Base-by-base conservation (phyloP, 2,329 filamentous ascomycete genomes). In the Mollisia scopiformis region DNA sequence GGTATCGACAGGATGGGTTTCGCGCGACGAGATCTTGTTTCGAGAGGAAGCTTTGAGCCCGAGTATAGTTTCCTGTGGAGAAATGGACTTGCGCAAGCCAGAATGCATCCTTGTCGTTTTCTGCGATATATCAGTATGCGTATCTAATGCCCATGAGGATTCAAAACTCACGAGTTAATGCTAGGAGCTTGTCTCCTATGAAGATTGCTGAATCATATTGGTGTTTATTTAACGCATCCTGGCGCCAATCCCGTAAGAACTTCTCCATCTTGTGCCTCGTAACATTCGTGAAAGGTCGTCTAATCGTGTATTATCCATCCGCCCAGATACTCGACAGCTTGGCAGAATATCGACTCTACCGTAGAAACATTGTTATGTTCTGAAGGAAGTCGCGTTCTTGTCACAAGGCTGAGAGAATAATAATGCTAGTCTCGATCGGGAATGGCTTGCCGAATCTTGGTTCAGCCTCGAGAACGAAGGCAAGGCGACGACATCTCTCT, bases 31-130 rank as follows among this genome's bases (percentile, higher is more conserved):
- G 85, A 74, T 96, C 91, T 74, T 93, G 89, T 71, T 92, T 89
- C 30, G 88, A 87, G 63, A 99, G 87, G 66, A 97, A 91, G 25
- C 91, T 85, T 70, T 97, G 89, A 2, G 95, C 93, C 70, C 95
- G 90, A 8, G 90, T 95, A 76, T 96, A 97, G 80, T 98, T 97
- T 70, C 92, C 93, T 52, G 92, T 95, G 55, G 89, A 90, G 78
- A 98, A 99, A 77, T 99, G 94, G 37, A 97, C 92, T 77, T 98
- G 94, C n/a, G 95, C 95, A 46, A 99, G 88, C 90, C 93, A 97
- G 74, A 97, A 97, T 41, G 93, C 94, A 75, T 99, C 95, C 66
- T 92, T 89, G 72, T 97, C 93, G 75, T 94, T 91, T 72, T 93
- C 95, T 97, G 67, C 23, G n/a, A 31, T 16, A 10, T 13, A 56